Evolutionary conservation across 2,329 filamentous ascomycete species (phyloP), one percentile per base, ranked within the genome.

Genomic region (Diaporthe longicolla): DNA sequence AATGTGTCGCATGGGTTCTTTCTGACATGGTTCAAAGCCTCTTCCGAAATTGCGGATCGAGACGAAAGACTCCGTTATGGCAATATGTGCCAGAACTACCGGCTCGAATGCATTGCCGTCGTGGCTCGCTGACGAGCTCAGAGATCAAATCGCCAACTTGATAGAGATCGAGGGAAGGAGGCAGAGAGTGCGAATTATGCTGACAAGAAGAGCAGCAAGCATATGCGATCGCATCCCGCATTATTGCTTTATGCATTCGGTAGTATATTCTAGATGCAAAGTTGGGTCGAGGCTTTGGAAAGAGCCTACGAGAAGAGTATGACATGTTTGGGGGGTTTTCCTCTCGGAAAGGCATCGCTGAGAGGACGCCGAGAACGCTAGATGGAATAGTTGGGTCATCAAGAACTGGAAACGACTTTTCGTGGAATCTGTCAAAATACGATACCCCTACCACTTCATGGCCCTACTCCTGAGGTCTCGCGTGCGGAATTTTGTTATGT

Each of bases 371-470:
- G 45, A 54, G 29, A 29, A 45, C 9, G 11, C 17, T 45, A 15
- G 45, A 54, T 40, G 63, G 63, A 54, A 19, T 17, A 35, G 19
- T 29, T 40, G 63, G 48, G 48, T 40, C 26, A 17, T 40, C 32
- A 40, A 21, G 32, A 50, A 54, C 48, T 40, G 63, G 48, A 54
- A 54, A 54, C 24, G 15, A 68, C 15, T 68, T 40, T 68, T 40
- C 15, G 48, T 68, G 48, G 48, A 40, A 68, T 40, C 29, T 54
- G 13, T 26, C 63, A 40, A 54, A 54, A 40, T 40, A 68, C 48
- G 63, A 68, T 68, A 68, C 63, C 61, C 63, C 48, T 40, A 68
- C 48, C 48, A 54, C n/a, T 26, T 54, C 48, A 26, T 54, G 32
- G 37, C 63, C 32, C 11, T 68, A 32, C 48, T 68, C 54, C 48